Percentiles rank a stretch among this genome's conserved stretches.
phyloP scores from a whole-genome alignment of 1,139 yeast genomes.

The Kazachstania sp. region DNA sequence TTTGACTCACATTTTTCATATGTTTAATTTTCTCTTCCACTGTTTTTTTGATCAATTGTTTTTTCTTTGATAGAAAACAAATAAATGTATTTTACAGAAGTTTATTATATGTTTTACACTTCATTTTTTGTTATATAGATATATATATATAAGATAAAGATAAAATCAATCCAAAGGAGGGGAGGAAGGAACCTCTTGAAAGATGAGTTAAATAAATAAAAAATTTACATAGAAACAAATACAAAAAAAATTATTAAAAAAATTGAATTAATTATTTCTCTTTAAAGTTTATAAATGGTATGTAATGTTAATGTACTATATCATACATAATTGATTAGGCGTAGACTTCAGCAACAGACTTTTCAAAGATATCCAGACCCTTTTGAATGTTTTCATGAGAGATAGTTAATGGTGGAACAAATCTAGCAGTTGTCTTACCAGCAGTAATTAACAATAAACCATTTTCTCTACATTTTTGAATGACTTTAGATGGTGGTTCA shows the following conservation, averaged over 20 bases:
- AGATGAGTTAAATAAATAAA: background rate
- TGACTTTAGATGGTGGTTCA: constrained; percentile 56
- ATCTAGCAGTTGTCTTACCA: constrained; percentile 80
- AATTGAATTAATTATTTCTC: background rate
- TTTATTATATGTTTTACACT: background rate
- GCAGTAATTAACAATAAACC: constrained; percentile 84
- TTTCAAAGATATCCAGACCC: constrained; percentile 61
- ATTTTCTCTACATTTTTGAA: constrained; percentile 59
- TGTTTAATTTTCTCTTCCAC: background rate
- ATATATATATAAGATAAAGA: background rate
- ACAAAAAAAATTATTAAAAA: background rate
- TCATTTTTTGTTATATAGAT: background rate
- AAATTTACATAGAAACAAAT: background rate
- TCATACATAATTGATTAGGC: constrained; percentile 4
- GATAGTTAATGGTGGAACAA: constrained; percentile 88
- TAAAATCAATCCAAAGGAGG: background rate
- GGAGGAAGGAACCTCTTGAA: background rate
- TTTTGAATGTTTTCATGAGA: constrained; percentile 56
- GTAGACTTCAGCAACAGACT: constrained; percentile 38
- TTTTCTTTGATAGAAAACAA: background rate
- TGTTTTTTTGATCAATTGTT: background rate
- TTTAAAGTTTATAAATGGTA: background rate
- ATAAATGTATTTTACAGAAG: background rate
- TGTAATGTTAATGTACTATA: background rate
- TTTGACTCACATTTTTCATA: background rate